Evolutionary conservation across 164 flowering plant species (phyloP).

Genomic region (Chimonanthus salicifolius): DNA sequence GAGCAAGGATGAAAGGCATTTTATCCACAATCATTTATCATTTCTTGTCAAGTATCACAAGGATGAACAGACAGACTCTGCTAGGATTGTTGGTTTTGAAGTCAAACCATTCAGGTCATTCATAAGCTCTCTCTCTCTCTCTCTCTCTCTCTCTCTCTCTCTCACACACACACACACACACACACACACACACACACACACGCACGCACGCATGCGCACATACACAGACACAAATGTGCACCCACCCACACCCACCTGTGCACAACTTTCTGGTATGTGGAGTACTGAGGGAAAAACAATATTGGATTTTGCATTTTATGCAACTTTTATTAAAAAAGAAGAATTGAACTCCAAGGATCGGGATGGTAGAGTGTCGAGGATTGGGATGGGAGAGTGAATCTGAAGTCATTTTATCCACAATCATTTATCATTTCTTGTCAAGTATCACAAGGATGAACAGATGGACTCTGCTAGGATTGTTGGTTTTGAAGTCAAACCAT

Average conservation of each 20-base stretch:
- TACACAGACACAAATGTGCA: too few relatives aligned
- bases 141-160: too few relatives aligned
- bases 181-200: too few relatives aligned
- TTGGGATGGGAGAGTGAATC: too few relatives aligned
- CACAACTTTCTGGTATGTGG: not conserved
- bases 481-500: slow-evolving; percentile 94
- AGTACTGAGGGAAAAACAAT: not conserved
- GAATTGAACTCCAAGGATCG: too few relatives aligned
- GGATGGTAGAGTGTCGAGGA: too few relatives aligned
- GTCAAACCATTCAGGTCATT: slow-evolving; percentile 84
- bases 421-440: slow-evolving; percentile 77
- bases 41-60: slow-evolving; percentile 83
- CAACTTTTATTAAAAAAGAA: too few relatives aligned
- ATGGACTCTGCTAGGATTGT: slow-evolving; percentile 82
- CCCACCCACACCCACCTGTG: not conserved
- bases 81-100: slow-evolving; percentile 96
- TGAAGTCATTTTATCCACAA: slow-evolving; percentile 85
- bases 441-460: slow-evolving; percentile 66
- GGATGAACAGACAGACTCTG: slow-evolving; percentile 54
- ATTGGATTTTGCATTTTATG: not conserved
- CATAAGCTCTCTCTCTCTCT: not conserved
- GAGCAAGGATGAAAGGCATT: slow-evolving; percentile 82
- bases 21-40: slow-evolving; percentile 76
- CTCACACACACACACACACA: too few relatives aligned
- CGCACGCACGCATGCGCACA: too few relatives aligned